Percentiles rank a stretch among this genome's conserved stretches.
Conservation (phyloP, 164 flowering plant genomes). For the Berberis vulgaris region DNA sequence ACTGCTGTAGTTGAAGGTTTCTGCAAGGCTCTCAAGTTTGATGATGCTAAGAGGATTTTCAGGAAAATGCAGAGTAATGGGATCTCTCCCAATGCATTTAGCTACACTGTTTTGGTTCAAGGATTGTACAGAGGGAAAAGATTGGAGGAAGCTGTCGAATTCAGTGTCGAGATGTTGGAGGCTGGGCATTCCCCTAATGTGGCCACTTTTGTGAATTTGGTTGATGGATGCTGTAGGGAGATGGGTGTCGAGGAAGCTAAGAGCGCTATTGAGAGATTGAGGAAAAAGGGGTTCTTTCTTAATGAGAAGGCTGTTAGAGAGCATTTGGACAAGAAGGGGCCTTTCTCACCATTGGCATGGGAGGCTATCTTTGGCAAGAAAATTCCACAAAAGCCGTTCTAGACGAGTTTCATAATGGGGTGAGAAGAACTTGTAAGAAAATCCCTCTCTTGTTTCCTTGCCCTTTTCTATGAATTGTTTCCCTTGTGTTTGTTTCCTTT, state of each 20-base stretch:
- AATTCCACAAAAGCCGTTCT: slow-evolving; percentile 20
- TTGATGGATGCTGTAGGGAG: slow-evolving; percentile 45
- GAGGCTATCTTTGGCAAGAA: slow-evolving; percentile 76
- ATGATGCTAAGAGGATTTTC: slow-evolving; percentile 79
- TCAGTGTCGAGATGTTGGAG: slow-evolving; percentile 71
- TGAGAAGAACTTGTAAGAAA: too few species aligned
- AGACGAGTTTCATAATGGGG: neutral
- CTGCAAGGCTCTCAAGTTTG: slow-evolving; percentile 67
- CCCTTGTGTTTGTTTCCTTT: too few species aligned
- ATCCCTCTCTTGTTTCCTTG: too few species aligned
- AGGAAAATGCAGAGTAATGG: slow-evolving; percentile 80
- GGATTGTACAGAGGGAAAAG: slow-evolving; percentile 46
- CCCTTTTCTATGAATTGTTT: too few species aligned
- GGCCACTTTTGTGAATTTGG: slow-evolving; percentile 53
- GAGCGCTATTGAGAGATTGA: slow-evolving; percentile 33
- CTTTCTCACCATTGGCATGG: slow-evolving; percentile 45
- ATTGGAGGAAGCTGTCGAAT: slow-evolving; percentile 55
- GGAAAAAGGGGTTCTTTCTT: slow-evolving; percentile 46
- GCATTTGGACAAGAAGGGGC: slow-evolving; percentile 68
- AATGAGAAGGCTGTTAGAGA: slow-evolving; percentile 70
- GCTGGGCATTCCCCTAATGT: slow-evolving; percentile 78
- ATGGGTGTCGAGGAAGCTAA: slow-evolving; percentile 58
- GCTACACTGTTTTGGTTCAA: slow-evolving; percentile 53
- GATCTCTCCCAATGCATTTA: slow-evolving; percentile 69
- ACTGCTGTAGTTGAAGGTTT: slow-evolving; percentile 96